These are phyloP conservation scores for Magnusiomyces fungicola DNA, from an alignment of 1,139 yeast species.

Conservation along the genomic window DNA sequence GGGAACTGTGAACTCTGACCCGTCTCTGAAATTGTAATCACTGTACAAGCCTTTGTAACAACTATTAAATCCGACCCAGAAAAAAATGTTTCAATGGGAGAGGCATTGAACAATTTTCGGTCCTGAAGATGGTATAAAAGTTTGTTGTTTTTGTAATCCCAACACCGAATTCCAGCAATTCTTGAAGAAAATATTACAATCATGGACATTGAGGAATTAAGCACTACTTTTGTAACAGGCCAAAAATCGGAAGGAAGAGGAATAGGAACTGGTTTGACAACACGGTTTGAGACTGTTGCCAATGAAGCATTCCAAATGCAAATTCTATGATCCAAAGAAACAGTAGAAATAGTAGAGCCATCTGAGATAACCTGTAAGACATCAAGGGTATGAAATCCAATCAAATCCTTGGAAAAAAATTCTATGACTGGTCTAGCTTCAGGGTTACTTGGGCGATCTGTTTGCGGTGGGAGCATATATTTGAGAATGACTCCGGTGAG, in stretches of 20 bases:
- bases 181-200: slow-evolving; percentile 47
- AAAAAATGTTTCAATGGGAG: slow-evolving; percentile 21
- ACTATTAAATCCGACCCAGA: slow-evolving; percentile 21
- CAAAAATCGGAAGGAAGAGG: slow-evolving; percentile 45
- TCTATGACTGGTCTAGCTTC: slow-evolving; percentile 16
- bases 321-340: slow-evolving; percentile 66
- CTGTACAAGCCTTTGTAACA: slow-evolving; percentile 17
- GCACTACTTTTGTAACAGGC: slow-evolving; percentile 58
- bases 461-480: slow-evolving; percentile 22
- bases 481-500: slow-evolving; percentile 35
- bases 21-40: slow-evolving; percentile 19
- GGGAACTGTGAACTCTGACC: slow-evolving; percentile 15
- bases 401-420: slow-evolving; percentile 47
- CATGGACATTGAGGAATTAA: slow-evolving; percentile 54
- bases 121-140: slow-evolving; percentile 16
- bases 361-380: slow-evolving; percentile 47
- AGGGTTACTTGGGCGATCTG: slow-evolving; percentile 15
- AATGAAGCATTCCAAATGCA: slow-evolving; percentile 68
- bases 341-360: slow-evolving; percentile 54
- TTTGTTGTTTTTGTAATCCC: slow-evolving; percentile 17
- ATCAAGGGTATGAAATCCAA: slow-evolving; percentile 54
- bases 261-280: slow-evolving; percentile 35
- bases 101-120: slow-evolving; percentile 9
- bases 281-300: slow-evolving; percentile 5
- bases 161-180: slow-evolving; percentile 17